These are phyloP conservation scores for Ophiocordyceps unilateralis DNA, from an alignment of 2,329 filamentous ascomycete genomes.

Conservation along the genomic window DNA sequence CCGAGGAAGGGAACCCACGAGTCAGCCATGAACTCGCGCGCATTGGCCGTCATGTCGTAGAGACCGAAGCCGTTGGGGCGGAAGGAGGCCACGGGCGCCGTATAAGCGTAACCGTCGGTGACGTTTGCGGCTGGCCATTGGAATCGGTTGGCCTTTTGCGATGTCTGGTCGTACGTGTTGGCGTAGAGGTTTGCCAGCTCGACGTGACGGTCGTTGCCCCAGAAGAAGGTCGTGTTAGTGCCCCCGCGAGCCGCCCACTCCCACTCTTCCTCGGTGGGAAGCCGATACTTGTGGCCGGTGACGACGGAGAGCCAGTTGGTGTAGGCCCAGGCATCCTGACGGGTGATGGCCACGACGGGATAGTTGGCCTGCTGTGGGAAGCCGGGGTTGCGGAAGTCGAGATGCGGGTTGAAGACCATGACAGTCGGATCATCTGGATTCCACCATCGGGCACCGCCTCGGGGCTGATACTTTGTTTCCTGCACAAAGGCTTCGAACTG, in stretches of 20 bases:
- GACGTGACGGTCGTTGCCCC: slow-evolving; percentile 3
- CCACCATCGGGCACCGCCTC: slow-evolving; percentile 5
- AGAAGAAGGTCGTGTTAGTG: slow-evolving; percentile 4
- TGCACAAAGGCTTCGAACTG: slow-evolving; percentile 4
- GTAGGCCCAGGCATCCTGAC: slow-evolving; percentile 4
- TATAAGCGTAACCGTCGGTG: slow-evolving; percentile 3
- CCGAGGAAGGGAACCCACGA: slow-evolving; percentile 1
- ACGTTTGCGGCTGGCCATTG: slow-evolving; percentile 2
- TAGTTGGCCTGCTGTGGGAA: slow-evolving; percentile 3
- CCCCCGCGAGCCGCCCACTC: slow-evolving; percentile 6
- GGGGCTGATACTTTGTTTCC: slow-evolving; percentile 2
- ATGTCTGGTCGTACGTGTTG: slow-evolving; percentile 4
- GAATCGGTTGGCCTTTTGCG: slow-evolving; percentile 2
- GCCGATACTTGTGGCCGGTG: slow-evolving; percentile 3
- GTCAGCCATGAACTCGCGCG: slow-evolving; percentile 4
- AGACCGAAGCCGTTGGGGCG: slow-evolving; percentile 4
- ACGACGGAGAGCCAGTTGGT: slow-evolving; percentile 4
- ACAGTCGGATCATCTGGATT: not conserved
- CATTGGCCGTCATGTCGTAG: slow-evolving; percentile 4
- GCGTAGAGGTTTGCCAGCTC: slow-evolving; percentile 1
- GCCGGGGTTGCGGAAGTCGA: slow-evolving; percentile 3
- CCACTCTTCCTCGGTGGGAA: slow-evolving; percentile 6
- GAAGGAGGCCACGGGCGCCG: slow-evolving; percentile 4
- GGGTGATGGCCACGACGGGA: slow-evolving; percentile 4
- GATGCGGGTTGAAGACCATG: slow-evolving; percentile 3